Conservation (phyloP, 2,329 filamentous ascomycete species). For the Cladophialophora exuberans region DNA sequence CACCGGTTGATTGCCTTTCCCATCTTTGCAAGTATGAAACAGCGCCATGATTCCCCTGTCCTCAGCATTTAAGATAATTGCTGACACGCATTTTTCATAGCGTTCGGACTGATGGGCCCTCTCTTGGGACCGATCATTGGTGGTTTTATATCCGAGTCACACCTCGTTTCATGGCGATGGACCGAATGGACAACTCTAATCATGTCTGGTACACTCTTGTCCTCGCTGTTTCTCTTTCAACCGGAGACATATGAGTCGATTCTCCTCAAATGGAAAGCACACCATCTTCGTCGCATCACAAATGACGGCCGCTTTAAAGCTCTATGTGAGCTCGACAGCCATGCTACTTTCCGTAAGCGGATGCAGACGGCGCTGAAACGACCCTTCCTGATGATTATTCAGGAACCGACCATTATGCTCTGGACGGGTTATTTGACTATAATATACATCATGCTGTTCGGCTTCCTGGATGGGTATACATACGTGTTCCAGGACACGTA, state of each 20-base stretch:
- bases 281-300: conserved; percentile 5
- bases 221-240: conserved; percentile 1
- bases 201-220: neutral
- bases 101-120: neutral
- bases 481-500: conserved; percentile 57
- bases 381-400: conserved; percentile 51
- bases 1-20: conserved; percentile 2
- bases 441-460: conserved; percentile 40
- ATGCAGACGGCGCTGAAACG: conserved; percentile 31
- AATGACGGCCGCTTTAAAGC: conserved; percentile 39
- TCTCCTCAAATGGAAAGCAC: conserved; percentile 10
- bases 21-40: conserved; percentile 3
- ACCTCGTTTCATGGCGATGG: neutral
- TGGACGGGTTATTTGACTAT: conserved; percentile 35
- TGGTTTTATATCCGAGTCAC: conserved; percentile 33
- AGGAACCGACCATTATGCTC: conserved; percentile 42
- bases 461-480: conserved; percentile 51
- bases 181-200: conserved; percentile 6
- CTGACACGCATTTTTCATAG: conserved; percentile 39
- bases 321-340: conserved; percentile 23
- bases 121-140: neutral
- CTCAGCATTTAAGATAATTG: conserved; percentile 51
- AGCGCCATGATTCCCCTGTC: conserved; percentile 1
- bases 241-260: conserved; percentile 10
- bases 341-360: neutral